Base-by-base conservation (phyloP, 495 filamentous ascomycete genomes). In the Lepidopterella palustris region DNA sequence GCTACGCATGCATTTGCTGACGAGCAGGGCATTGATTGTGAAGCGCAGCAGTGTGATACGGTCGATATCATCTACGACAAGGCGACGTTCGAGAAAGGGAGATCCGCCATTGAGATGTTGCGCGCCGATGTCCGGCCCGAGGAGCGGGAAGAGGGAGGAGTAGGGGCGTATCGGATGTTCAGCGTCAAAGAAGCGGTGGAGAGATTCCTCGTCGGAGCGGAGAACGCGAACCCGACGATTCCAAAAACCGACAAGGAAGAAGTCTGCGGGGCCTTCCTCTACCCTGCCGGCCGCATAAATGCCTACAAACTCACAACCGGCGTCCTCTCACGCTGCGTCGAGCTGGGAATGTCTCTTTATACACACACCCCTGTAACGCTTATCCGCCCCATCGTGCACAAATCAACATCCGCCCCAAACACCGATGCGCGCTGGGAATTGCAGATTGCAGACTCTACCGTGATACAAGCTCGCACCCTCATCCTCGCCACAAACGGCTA, bases 401-500 rank as follows among this genome's bases (percentile, higher is more conserved):
- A n/a, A n/a, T n/a, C 1, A 24, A 40, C 39, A 24, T 40, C n/a
- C n/a, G n/a, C n/a, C n/a, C n/a, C n/a, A n/a, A n/a, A n/a, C n/a
- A n/a, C 24, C 3, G 1, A 35, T n/a, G 20, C n/a, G 42, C 3
- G 15, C 29, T 83, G 81, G 72, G 65, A 59, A 10, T 69, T 88
- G 0, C 48, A 78, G 25, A 88, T 86, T 2, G 55, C 69, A 13
- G 73, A 82, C 24, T n/a, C n/a, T n/a, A 84, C 84, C 15, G 68
- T 40, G 4, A 79, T 88, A n/a, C 66, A 39, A 6, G 76, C 86
- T 0, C 60, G 60, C 24, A 79, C 77, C 45, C 75, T 90, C 2
- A 74, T 90, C 8, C 68, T 88, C 49, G 87, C 87, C 25, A 90
- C 85, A 28, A 91, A 91, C 57, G 87, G 83, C 23, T 89, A 89